These are phyloP conservation scores for Chlamydomonas urium DNA, from an alignment of 139 green algal genomes.

Conservation along the genomic window DNA sequence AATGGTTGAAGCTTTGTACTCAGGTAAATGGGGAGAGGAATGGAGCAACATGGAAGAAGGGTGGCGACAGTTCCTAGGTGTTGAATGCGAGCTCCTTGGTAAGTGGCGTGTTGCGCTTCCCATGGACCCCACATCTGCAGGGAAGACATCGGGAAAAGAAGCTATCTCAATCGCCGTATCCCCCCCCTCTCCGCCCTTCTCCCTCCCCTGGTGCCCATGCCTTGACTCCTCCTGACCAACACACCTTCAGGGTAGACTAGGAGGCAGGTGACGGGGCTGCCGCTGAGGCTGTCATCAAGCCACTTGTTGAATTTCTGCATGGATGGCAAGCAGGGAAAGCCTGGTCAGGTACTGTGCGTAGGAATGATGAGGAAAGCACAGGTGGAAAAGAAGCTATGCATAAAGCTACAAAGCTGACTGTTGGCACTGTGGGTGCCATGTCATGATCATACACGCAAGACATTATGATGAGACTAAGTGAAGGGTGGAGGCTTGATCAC, in stretches of 20 bases:
- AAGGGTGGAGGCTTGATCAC: too few species aligned
- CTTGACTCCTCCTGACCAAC: background rate
- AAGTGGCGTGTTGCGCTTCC: background rate
- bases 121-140: background rate
- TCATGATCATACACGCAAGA: background rate
- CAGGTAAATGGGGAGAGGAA: too few species aligned
- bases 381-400: background rate
- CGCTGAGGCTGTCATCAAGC: slow-evolving; percentile 47
- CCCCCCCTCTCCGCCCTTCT: too few species aligned
- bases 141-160: background rate
- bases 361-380: background rate
- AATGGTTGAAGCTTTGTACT: too few species aligned
- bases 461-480: background rate
- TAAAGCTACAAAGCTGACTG: background rate
- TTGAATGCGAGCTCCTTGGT: background rate
- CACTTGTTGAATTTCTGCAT: slow-evolving; percentile 63
- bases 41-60: too few species aligned
- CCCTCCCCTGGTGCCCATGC: background rate
- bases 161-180: background rate
- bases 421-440: background rate
- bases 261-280: slow-evolving; percentile 48
- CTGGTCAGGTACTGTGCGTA: background rate
- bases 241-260: slow-evolving; percentile 71
- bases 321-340: background rate
- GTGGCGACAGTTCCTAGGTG: too few species aligned